Conservation (phyloP, 2,329 filamentous ascomycete genomes). For the Colletotrichum sansevieriae region DNA sequence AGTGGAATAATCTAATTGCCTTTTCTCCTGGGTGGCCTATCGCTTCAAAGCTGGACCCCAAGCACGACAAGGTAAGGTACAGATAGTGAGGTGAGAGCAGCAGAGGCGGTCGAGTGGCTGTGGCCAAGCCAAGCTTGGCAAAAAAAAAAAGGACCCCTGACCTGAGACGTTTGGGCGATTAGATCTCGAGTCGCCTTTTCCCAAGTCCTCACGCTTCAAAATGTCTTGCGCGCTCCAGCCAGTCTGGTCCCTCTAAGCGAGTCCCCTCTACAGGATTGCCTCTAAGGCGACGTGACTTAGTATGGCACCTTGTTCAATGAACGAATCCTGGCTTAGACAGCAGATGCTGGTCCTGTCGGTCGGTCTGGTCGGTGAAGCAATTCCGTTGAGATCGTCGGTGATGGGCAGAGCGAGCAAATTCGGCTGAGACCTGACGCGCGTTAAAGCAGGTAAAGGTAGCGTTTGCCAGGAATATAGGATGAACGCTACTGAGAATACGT, state of each 20-base stretch:
- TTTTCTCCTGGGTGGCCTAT: constrained; percentile 38
- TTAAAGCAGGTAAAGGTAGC: too few species aligned
- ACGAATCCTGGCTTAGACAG: neutral
- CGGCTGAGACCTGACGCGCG: neutral
- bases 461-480: neutral
- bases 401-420: constrained; percentile 22
- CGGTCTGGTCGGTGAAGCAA: constrained; percentile 26
- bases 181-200: constrained; percentile 27
- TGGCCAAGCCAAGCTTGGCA: constrained; percentile 35
- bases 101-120: constrained; percentile 25
- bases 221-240: constrained; percentile 15
- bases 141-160: constrained; percentile 34
- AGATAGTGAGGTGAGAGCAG: constrained; percentile 1
- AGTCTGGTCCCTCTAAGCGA: constrained; percentile 25
- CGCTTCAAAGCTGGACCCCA: constrained; percentile 34
- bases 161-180: constrained; percentile 36
- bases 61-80: constrained; percentile 37
- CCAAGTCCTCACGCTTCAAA: constrained; percentile 22
- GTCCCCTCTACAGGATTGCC: constrained; percentile 11
- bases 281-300: neutral
- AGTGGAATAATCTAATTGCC: constrained; percentile 26
- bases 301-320: constrained; percentile 11
- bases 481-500: neutral
- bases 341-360: neutral
- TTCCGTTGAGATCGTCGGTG: constrained; percentile 29